phyloP scores from a whole-genome alignment of 306 rosid species.

The Casuarina glauca region DNA sequence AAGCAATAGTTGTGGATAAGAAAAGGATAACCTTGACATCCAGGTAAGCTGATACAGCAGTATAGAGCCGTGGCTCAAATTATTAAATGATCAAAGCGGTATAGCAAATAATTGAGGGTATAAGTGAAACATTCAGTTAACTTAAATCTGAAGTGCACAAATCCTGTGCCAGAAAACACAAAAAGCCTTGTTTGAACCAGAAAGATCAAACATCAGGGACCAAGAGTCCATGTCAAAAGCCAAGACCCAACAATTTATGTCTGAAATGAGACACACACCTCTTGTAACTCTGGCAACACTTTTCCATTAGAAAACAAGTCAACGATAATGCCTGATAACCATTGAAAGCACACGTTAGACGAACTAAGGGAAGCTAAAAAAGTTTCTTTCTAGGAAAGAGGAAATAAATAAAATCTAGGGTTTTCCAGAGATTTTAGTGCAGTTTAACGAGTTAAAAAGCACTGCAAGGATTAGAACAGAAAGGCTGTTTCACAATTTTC shows the following conservation, averaged over 20 bases:
- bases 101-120: not conserved
- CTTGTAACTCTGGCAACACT: constrained; percentile 75
- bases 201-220: not conserved
- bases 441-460: not conserved
- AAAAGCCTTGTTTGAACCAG: not conserved
- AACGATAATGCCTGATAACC: constrained; percentile 68
- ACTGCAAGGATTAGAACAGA: not conserved
- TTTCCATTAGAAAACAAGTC: constrained; percentile 83
- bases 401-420: constrained; percentile 11
- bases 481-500: not conserved
- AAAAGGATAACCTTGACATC: not conserved
- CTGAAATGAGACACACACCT: constrained; percentile 52
- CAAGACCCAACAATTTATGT: constrained; percentile 7
- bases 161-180: not conserved
- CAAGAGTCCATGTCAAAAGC: constrained; percentile 11
- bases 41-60: not conserved
- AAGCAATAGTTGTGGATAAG: not conserved
- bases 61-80: not conserved
- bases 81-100: not conserved
- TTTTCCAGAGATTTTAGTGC: not conserved
- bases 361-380: constrained; percentile 7
- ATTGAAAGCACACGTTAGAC: constrained; percentile 43
- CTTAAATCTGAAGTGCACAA: not conserved
- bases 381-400: not conserved
- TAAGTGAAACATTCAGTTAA: not conserved